A percentile compares a stretch with the other conserved stretches of the same genome.
phyloP scores from a whole-genome alignment of 768 basidiomycete species.

The Leccinum longicurvipes region DNA sequence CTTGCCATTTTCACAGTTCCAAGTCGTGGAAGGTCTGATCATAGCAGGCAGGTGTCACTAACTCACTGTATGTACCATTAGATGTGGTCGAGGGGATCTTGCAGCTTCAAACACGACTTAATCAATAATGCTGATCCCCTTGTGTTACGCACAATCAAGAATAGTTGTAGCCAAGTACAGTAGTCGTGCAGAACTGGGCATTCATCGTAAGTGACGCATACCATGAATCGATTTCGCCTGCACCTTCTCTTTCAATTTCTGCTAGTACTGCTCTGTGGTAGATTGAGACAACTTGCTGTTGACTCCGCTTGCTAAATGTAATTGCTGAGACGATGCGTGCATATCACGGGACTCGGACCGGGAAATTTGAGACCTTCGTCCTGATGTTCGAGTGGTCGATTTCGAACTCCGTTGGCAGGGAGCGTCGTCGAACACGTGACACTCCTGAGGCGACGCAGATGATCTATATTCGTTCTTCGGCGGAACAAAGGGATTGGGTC shows the following conservation, averaged over 20 bases:
- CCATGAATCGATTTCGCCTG: too few relatives aligned
- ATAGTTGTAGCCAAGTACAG: too few relatives aligned
- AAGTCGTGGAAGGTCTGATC: conserved; percentile 19
- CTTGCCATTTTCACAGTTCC: conserved; percentile 29
- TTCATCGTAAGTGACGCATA: too few relatives aligned
- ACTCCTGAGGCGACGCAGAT: too few relatives aligned
- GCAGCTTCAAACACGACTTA: conserved; percentile 35
- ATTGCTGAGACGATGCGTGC: conserved; percentile 12
- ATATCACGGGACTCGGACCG: conserved; percentile 17
- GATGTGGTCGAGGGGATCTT: conserved; percentile 31
- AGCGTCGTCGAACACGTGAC: too few relatives aligned
- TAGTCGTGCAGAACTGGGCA: too few relatives aligned
- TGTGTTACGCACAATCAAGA: too few relatives aligned
- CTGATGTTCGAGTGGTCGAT: conserved; percentile 33
- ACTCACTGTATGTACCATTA: conserved; percentile 15
- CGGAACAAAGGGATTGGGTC: conserved; percentile 44
- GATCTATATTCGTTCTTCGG: conserved; percentile 46
- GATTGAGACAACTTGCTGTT: conserved; percentile 35
- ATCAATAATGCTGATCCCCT: too few relatives aligned
- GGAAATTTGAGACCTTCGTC: background rate
- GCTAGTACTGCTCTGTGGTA: conserved; percentile 37
- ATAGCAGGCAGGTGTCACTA: conserved; percentile 31
- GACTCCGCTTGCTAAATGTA: conserved; percentile 40
- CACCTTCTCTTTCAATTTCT: too few relatives aligned
- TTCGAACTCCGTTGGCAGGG: conserved; percentile 39